These are phyloP conservation scores for Diversispora epigaea DNA, from an alignment of 192 early-diverging fungal species.

Conservation along the genomic window DNA sequence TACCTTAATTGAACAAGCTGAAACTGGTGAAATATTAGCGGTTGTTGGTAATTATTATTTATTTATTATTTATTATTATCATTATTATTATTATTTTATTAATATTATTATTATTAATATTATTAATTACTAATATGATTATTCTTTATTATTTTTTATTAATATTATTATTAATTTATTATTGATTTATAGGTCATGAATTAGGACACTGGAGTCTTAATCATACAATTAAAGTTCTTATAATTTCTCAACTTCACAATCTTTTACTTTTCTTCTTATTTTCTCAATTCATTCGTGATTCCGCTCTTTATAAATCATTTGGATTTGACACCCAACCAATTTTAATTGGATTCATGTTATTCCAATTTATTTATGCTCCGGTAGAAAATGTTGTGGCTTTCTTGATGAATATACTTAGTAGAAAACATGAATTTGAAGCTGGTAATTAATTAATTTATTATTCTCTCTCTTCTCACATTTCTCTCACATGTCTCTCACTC, in stretches of 20 bases:
- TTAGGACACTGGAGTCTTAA: slow-evolving; percentile 92
- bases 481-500: too few species aligned
- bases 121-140: too few species aligned
- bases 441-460: slow-evolving; percentile 32
- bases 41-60: slow-evolving; percentile 66
- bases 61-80: too few species aligned
- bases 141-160: too few species aligned
- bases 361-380: slow-evolving; percentile 83
- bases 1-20: slow-evolving; percentile 83
- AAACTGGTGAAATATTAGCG: slow-evolving; percentile 85
- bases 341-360: slow-evolving; percentile 89
- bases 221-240: slow-evolving; percentile 79
- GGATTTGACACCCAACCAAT: slow-evolving; percentile 76
- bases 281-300: slow-evolving; percentile 71
- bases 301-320: slow-evolving; percentile 79
- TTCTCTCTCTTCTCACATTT: too few species aligned
- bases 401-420: slow-evolving; percentile 73
- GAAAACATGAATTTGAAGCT: slow-evolving; percentile 91
- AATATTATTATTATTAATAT: too few species aligned
- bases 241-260: slow-evolving; percentile 70
- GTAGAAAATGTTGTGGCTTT: slow-evolving; percentile 76
- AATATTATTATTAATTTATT: not conserved
- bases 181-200: slow-evolving; percentile 72
- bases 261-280: slow-evolving; percentile 78
- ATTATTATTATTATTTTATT: too few species aligned